Evolutionary conservation across 805 yeast genomes (phyloP).

Genomic region (Metschnikowia peoriensis): DNA sequence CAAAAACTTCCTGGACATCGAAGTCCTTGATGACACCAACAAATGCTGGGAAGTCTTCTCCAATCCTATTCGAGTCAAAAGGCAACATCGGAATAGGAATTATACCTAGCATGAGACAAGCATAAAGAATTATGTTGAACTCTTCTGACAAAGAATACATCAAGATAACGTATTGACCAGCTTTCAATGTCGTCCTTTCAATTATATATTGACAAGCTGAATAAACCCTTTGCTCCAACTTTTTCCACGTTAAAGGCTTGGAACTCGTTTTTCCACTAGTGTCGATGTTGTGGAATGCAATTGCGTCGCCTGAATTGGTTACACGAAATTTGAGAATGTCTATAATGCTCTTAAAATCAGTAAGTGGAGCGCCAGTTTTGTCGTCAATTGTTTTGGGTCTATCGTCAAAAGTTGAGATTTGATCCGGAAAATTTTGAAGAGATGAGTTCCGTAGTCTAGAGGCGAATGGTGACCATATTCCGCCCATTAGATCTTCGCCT

Average conservation of each 20-base stretch:
- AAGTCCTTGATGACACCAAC: constrained; percentile 66
- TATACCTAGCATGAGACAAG: constrained; percentile 80
- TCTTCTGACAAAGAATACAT: constrained; percentile 90
- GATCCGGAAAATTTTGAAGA: constrained; percentile 64
- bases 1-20: constrained; percentile 67
- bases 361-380: constrained; percentile 68
- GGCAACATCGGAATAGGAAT: constrained; percentile 77
- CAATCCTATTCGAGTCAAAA: constrained; percentile 60
- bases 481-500: constrained; percentile 75
- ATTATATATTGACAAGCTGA: constrained; percentile 71
- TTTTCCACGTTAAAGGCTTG: constrained; percentile 63
- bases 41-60: constrained; percentile 72
- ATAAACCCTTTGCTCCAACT: constrained; percentile 72
- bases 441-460: constrained; percentile 64
- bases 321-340: constrained; percentile 82
- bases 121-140: constrained; percentile 75
- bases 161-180: constrained; percentile 74
- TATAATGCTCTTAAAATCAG: constrained; percentile 67
- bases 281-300: constrained; percentile 60
- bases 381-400: constrained; percentile 76
- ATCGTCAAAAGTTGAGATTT: constrained; percentile 78
- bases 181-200: constrained; percentile 58
- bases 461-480: constrained; percentile 79
- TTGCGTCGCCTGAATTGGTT: constrained; percentile 67
- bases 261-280: constrained; percentile 33